Evolutionary conservation across 1,139 yeast species (phyloP), one percentile per base, ranked within the genome.

Genomic region (Martiniozyma asiatica): DNA sequence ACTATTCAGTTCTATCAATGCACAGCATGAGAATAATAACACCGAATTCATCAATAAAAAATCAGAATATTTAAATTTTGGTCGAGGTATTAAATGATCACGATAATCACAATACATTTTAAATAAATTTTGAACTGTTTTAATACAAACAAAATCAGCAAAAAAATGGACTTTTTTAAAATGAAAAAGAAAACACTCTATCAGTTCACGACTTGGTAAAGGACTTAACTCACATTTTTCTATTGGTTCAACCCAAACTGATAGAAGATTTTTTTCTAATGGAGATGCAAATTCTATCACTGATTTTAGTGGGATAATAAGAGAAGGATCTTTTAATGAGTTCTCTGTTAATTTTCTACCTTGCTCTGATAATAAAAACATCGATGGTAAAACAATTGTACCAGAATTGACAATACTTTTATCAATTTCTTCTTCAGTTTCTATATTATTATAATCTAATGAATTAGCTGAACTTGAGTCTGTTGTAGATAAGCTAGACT

Each of bases 311-410:
- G 48, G 51, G 1, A 22, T 14, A 1, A 48, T 20, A 2, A 42
- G 25, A 1, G 36, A 26, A 1, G 44, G 43, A 31, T 56, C 54
- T 19, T 56, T 55, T n/a, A 57, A 36, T 27, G 48, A 51, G 10
- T 44, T 50, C 7, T 51, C 45, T 11, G 64, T 43, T 66, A 68
- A 61, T 25, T 47, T 44, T 16, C 63, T 31, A 6, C 70, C 70
- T 19, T 41, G 38, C 3, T 53, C 47, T 5, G 66, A 55, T 26
- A 64, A 50, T 7, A 63, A 42, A 0, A 65, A 55, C 27, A 63
- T 51, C 1, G 60, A 47, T 0, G 61, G 42, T 30, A 48, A 49
- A 9, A 31, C 19, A 11, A 35, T 32, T n/a, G 22, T 24, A 17
- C 24, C 34, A 28, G 32, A 22, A 29, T 22, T 30, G 6, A 26